Evolutionary conservation across 768 basidiomycete species (phyloP).

Genomic region (Kwoniella mangroviensis): DNA sequence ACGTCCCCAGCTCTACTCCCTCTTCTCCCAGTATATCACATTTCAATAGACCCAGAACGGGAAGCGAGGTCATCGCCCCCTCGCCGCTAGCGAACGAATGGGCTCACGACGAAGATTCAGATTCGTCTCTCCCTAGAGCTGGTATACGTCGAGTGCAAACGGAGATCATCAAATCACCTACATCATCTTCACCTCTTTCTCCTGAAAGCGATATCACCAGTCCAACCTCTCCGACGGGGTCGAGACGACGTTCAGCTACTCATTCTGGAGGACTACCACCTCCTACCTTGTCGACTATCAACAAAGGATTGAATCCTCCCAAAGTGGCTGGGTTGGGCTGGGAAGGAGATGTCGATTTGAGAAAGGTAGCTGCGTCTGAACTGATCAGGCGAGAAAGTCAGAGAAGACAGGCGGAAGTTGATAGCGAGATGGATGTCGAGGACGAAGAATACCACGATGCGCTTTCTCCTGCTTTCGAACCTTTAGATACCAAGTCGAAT

Average conservation of each 20-base stretch:
- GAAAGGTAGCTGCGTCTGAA: constrained; percentile 30
- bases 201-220: constrained; percentile 2
- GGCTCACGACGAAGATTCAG: constrained; percentile 34
- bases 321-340: constrained; percentile 23
- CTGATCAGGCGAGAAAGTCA: constrained; percentile 25
- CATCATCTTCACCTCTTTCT: constrained; percentile 17
- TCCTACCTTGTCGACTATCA: not conserved
- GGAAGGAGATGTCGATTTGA: constrained; percentile 38
- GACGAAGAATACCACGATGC: constrained; percentile 30
- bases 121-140: constrained; percentile 23
- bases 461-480: constrained; percentile 1
- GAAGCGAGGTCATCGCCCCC: constrained; percentile 51
- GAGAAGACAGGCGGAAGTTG: constrained; percentile 24
- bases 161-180: constrained; percentile 33
- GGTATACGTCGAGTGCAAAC: constrained; percentile 39
- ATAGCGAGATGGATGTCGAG: constrained; percentile 18
- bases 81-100: constrained; percentile 53
- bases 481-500: not conserved
- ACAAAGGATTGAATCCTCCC: constrained; percentile 6
- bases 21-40: constrained; percentile 11
- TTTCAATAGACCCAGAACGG: constrained; percentile 37
- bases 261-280: constrained; percentile 28
- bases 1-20: constrained; percentile 9
- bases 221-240: constrained; percentile 7
- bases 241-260: constrained; percentile 49